phyloP scores from a whole-genome alignment of 2,329 filamentous ascomycete genomes.

The Aspergillus felis region DNA sequence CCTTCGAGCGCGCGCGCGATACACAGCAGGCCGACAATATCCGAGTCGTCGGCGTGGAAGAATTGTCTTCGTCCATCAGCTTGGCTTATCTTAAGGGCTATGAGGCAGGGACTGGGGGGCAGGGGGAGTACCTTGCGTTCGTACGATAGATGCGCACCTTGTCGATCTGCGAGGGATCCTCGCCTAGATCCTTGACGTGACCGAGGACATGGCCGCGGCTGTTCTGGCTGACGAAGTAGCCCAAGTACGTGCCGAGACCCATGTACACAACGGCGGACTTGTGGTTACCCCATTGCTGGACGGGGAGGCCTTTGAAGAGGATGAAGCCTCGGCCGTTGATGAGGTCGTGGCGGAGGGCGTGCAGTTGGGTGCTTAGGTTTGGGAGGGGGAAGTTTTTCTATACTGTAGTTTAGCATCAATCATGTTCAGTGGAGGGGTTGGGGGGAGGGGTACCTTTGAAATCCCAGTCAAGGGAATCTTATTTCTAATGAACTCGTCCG shows the following conservation, averaged over 20 bases:
- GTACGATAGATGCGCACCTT: conserved; percentile 88
- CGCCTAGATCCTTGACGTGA: conserved; percentile 84
- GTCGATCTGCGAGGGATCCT: conserved; percentile 76
- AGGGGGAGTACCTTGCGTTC: conserved; percentile 69
- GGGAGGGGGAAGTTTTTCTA: conserved; percentile 60
- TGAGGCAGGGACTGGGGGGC: no score
- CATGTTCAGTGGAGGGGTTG: background rate
- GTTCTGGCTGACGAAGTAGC: conserved; percentile 87
- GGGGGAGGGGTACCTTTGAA: conserved; percentile 43
- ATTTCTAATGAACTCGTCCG: conserved; percentile 65
- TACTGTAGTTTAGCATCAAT: conserved; percentile 17
- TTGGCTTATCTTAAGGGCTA: no score
- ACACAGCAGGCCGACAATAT: conserved; percentile 80
- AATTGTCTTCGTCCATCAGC: conserved; percentile 54
- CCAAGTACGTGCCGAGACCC: conserved; percentile 79
- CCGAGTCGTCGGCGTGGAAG: conserved; percentile 80
- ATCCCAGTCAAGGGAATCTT: conserved; percentile 69
- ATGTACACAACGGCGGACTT: conserved; percentile 89
- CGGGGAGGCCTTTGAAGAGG: conserved; percentile 81
- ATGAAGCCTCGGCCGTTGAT: conserved; percentile 86
- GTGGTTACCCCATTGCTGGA: conserved; percentile 67
- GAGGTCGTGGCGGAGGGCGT: conserved; percentile 59
- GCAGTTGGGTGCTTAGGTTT: conserved; percentile 51
- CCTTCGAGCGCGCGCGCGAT: conserved; percentile 73
- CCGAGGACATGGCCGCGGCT: conserved; percentile 79